phyloP scores from a whole-genome alignment of 495 filamentous ascomycete genomes.

The Trichoderma asperelloides region DNA sequence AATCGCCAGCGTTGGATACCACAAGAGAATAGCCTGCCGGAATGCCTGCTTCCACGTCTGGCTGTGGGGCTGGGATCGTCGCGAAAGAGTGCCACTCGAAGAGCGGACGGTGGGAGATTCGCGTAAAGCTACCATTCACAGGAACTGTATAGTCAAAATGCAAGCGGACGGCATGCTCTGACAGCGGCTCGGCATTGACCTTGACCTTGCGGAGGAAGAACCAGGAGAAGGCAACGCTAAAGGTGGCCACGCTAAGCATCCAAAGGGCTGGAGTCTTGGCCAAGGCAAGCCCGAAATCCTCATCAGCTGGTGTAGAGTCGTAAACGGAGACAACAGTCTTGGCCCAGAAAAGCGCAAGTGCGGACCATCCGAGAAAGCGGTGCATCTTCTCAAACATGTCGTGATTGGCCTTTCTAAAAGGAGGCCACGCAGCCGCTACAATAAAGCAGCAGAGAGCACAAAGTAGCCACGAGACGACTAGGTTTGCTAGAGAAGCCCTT shows the following conservation, averaged over 20 bases:
- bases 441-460: constrained; percentile 32
- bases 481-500: constrained; percentile 21
- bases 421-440: constrained; percentile 39
- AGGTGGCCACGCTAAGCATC: constrained; percentile 53
- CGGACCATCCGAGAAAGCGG: constrained; percentile 57
- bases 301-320: constrained; percentile 41
- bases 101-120: constrained; percentile 49
- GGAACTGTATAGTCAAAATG: constrained; percentile 54
- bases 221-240: constrained; percentile 60
- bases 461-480: constrained; percentile 36
- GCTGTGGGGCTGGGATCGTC: constrained; percentile 56
- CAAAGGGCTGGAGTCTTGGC: constrained; percentile 55
- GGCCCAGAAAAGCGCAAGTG: constrained; percentile 52
- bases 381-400: constrained; percentile 61
- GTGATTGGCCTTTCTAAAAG: constrained; percentile 44
- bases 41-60: constrained; percentile 30
- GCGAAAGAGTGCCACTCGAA: constrained; percentile 79
- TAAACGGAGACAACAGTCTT: constrained; percentile 35
- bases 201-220: constrained; percentile 50
- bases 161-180: constrained; percentile 60
- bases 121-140: constrained; percentile 46
- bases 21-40: constrained; percentile 54
- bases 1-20: constrained; percentile 77
- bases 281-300: constrained; percentile 35
- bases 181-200: constrained; percentile 55